Conservation (phyloP, 371 early-diverging fungal genomes). For the Choanephora cucurbitarum region DNA sequence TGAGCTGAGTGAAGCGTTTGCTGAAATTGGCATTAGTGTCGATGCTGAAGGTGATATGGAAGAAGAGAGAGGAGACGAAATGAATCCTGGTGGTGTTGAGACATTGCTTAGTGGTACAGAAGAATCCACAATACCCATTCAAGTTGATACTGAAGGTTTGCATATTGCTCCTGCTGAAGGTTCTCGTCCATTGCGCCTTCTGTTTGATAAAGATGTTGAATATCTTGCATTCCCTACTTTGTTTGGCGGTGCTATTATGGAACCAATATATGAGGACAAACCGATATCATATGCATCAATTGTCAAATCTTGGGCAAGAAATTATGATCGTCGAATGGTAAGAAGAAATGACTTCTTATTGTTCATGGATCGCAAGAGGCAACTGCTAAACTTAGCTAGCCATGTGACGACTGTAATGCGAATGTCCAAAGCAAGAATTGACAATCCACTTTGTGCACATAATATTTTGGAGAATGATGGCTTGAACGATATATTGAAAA, state of each 20-base stretch:
- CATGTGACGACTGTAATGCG: neutral
- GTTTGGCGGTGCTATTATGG: neutral
- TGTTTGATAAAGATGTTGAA: slow-evolving; percentile 9
- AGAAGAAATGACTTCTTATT: neutral
- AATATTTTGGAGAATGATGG: neutral
- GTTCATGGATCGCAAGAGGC: slow-evolving; percentile 1
- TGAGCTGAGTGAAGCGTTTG: too few relatives aligned
- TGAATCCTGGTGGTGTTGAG: neutral
- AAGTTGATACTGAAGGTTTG: neutral
- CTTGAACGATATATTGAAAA: neutral
- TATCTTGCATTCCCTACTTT: neutral
- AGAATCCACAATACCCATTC: too few relatives aligned
- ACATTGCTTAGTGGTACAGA: neutral
- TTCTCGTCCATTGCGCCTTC: neutral
- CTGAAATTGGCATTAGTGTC: too few relatives aligned
- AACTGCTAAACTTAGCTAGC: neutral
- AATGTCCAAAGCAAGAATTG: neutral
- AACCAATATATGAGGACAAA: neutral
- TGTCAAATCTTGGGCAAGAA: neutral
- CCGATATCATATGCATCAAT: neutral
- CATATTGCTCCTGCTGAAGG: slow-evolving; percentile 5
- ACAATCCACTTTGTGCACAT: neutral
- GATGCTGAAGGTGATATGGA: neutral
- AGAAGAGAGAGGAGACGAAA: neutral
- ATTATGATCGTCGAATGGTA: slow-evolving; percentile 1